Conservation (phyloP, 2,329 filamentous ascomycete genomes). For the Exophiala lecanii-corni region DNA sequence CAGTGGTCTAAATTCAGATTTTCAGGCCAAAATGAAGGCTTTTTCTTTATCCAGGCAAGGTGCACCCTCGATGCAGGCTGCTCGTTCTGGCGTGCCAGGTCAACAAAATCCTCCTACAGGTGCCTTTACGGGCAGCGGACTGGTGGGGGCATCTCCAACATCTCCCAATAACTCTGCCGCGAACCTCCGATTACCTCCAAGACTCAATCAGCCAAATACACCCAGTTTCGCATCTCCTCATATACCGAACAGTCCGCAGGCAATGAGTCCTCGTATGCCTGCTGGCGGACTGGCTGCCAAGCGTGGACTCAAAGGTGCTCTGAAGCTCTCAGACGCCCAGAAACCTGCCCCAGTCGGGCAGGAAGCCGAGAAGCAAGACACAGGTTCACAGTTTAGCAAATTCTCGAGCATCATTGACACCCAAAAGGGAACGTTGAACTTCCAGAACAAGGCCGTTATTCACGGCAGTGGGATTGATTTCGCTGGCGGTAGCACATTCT, state of each 20-base stretch:
- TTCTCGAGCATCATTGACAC: constrained; percentile 83
- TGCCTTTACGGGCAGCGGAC: constrained; percentile 12
- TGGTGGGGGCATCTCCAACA: constrained; percentile 28
- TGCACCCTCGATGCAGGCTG: constrained; percentile 40
- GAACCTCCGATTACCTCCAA: constrained; percentile 16
- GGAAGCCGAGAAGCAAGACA: constrained; percentile 19
- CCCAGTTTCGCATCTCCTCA: constrained; percentile 36
- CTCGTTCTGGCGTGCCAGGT: constrained; percentile 19
- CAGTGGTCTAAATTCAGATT: constrained; percentile 56
- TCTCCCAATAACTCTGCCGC: constrained; percentile 13
- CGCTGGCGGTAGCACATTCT: constrained; percentile 80
- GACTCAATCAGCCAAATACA: constrained; percentile 28
- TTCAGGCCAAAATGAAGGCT: constrained; percentile 65
- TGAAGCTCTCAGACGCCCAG: constrained; percentile 48
- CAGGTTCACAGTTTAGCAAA: constrained; percentile 56
- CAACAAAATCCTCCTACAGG: constrained; percentile 18
- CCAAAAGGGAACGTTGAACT: constrained; percentile 84
- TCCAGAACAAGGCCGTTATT: constrained; percentile 87
- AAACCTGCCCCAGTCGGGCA: constrained; percentile 40
- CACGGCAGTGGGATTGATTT: constrained; percentile 90
- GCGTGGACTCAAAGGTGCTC: constrained; percentile 42
- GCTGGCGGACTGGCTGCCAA: constrained; percentile 45
- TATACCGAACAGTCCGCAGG: constrained; percentile 34
- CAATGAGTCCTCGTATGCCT: constrained; percentile 34
- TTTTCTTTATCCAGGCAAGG: constrained; percentile 64